These are phyloP conservation scores for Amanita thiersii DNA, from an alignment of 768 basidiomycete genomes.

Conservation along the genomic window DNA sequence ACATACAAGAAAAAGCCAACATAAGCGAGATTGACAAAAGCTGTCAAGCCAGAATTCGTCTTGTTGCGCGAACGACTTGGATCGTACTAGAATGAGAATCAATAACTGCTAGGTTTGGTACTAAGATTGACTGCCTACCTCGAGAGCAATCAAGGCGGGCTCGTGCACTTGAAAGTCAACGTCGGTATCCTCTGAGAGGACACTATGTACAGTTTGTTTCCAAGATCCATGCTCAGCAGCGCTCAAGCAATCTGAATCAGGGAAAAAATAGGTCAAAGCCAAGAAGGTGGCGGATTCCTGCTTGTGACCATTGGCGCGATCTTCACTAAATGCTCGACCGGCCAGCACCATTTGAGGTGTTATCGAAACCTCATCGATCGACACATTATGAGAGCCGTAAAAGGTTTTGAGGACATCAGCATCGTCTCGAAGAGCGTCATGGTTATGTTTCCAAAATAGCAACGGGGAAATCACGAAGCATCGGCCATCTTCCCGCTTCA, in stretches of 20 bases:
- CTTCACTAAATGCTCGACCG: constrained; percentile 51
- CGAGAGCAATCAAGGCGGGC: constrained; percentile 36
- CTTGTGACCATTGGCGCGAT: constrained; percentile 34
- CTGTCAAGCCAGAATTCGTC: constrained; percentile 54
- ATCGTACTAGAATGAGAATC: constrained; percentile 36
- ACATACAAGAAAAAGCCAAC: constrained; percentile 69
- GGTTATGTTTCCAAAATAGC: constrained; percentile 67
- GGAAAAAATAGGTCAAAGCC: constrained; percentile 78
- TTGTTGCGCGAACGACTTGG: constrained; percentile 35
- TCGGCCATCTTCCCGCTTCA: constrained; percentile 39
- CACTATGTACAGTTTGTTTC: constrained; percentile 43
- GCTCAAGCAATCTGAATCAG: constrained; percentile 61
- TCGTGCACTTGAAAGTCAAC: constrained; percentile 23
- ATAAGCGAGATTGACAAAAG: constrained; percentile 72
- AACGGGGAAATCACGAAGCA: constrained; percentile 73
- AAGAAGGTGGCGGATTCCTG: constrained; percentile 64
- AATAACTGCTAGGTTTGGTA: constrained; percentile 1
- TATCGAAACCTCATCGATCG: constrained; percentile 56
- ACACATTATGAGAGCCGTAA: constrained; percentile 40
- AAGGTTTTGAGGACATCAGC: constrained; percentile 52
- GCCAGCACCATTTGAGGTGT: constrained; percentile 74
- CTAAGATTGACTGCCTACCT: constrained; percentile 23
- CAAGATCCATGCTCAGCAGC: constrained; percentile 56
- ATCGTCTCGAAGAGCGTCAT: constrained; percentile 43
- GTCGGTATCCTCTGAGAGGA: constrained; percentile 25